Evolutionary conservation across 495 filamentous ascomycete species (phyloP).

Genomic region (Podospora fimiseda): DNA sequence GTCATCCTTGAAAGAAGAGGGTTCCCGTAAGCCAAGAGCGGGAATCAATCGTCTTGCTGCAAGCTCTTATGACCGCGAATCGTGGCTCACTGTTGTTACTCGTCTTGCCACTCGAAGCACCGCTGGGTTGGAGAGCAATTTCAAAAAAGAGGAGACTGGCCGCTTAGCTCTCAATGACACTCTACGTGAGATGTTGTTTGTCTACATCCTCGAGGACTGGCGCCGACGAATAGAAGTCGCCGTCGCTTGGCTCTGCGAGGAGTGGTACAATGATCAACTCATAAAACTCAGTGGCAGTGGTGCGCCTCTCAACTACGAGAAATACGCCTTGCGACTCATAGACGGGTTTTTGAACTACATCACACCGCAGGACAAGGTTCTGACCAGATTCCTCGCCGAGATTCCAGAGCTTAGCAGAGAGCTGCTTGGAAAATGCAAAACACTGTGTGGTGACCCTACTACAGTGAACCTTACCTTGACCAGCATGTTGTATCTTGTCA

Average conservation of each 20-base stretch:
- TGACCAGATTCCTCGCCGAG: slow-evolving; percentile 87
- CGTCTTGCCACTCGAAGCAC: slow-evolving; percentile 78
- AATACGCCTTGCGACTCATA: slow-evolving; percentile 70
- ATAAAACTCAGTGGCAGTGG: slow-evolving; percentile 36
- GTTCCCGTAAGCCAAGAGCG: slow-evolving; percentile 45
- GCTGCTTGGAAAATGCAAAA: slow-evolving; percentile 68
- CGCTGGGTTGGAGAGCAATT: slow-evolving; percentile 53
- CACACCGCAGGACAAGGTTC: slow-evolving; percentile 76
- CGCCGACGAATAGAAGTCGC: slow-evolving; percentile 77
- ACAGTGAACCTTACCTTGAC: slow-evolving; percentile 45
- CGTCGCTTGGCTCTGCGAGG: slow-evolving; percentile 88
- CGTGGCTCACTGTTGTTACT: slow-evolving; percentile 82
- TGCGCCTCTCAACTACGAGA: slow-evolving; percentile 62
- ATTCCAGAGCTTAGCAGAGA: slow-evolving; percentile 69
- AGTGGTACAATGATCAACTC: slow-evolving; percentile 92
- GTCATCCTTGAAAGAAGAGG: slow-evolving; percentile 51
- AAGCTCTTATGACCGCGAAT: slow-evolving; percentile 77
- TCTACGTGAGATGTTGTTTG: slow-evolving; percentile 73
- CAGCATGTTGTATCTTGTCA: slow-evolving; percentile 62
- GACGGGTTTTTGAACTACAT: slow-evolving; percentile 85
- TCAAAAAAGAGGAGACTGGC: slow-evolving; percentile 33
- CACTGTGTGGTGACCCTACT: slow-evolving; percentile 82
- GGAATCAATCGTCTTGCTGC: slow-evolving; percentile 82
- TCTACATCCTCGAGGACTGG: slow-evolving; percentile 86
- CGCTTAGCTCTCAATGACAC: slow-evolving; percentile 48